Evolutionary conservation across 2,329 filamentous ascomycete species (phyloP), one percentile per base, ranked within the genome.

Genomic region (Neurospora sp.): DNA sequence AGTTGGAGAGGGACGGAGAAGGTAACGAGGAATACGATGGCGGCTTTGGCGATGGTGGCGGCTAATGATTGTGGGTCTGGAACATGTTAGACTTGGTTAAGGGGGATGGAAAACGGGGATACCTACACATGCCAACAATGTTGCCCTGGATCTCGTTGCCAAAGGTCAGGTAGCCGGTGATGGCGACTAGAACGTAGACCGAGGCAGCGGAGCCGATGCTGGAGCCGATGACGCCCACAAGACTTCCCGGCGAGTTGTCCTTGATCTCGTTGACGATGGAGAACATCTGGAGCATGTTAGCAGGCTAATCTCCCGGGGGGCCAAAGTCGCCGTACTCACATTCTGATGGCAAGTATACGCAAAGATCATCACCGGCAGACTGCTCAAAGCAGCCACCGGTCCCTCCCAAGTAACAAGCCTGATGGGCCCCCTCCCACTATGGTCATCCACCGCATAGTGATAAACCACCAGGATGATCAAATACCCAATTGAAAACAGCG

Each of bases 321-420:
- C 15, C 43, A 40, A 10, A 6, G 5, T 6, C 23, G 41, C n/a
- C 23, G 41, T 8, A 77, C 88, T 74, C 82, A 96, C 92, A 79
- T 99, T 99, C 77, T 99, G 96, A 80, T 99, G 96, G 79, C 96
- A 99, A 1, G 96, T 99, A 79, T 98, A 99, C n/a, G 95, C 96
- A 83, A 99, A 99, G 2, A 99, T 92, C 70, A 98, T 94, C 68
- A 99, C 93, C 0, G 96, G 96, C 73, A 99, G 88, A 72, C 92
- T 94, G 75, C 92, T 93, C 68, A 99, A 84, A 6, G 91, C 89
- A 41, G 91, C 87, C 10, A 97, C 84, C 3, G 92, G 85, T 8
- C 95, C 92, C 62, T 89, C 90, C 90, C 93, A 97, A 72, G 87
- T 83, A 72, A 97, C 85, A 38, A 93, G 82, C 67, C 91, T 88